phyloP scores from a whole-genome alignment of 2,329 filamentous ascomycete species.

The Venturia pyrina region DNA sequence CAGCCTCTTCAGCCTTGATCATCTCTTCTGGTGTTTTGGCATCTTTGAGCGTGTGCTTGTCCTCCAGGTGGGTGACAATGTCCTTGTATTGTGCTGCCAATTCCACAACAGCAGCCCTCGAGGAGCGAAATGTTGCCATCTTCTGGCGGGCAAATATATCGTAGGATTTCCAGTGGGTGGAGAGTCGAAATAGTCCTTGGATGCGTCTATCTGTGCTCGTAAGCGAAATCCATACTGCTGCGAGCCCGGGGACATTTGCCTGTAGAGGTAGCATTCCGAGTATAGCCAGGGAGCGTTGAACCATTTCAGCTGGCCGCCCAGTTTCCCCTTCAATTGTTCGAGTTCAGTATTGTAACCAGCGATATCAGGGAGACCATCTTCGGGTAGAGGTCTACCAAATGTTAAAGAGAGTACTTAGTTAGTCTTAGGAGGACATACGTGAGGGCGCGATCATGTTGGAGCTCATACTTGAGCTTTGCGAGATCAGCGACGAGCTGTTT shows the following conservation, averaged over 20 bases:
- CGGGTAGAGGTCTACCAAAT: constrained; percentile 51
- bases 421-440: constrained; percentile 42
- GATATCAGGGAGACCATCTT: constrained; percentile 71
- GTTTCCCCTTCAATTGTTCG: constrained; percentile 43
- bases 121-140: constrained; percentile 83
- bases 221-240: constrained; percentile 12
- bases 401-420: background rate
- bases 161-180: constrained; percentile 77
- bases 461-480: constrained; percentile 80
- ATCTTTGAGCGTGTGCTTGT: constrained; percentile 35
- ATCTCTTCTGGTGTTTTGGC: constrained; percentile 41
- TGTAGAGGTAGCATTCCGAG: constrained; percentile 88
- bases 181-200: constrained; percentile 64
- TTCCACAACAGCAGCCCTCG: constrained; percentile 74
- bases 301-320: constrained; percentile 60
- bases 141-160: constrained; percentile 88
- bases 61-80: constrained; percentile 56
- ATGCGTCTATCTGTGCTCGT: constrained; percentile 53
- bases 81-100: constrained; percentile 70
- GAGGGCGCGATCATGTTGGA: constrained; percentile 77
- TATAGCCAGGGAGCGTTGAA: constrained; percentile 81
- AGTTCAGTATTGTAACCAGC: constrained; percentile 79
- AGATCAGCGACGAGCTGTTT: constrained; percentile 76
- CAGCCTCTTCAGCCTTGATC: constrained; percentile 59
- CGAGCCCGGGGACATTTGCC: constrained; percentile 33